Base-by-base conservation (phyloP, 208 protist species). In the Crithidia expoeki region DNA sequence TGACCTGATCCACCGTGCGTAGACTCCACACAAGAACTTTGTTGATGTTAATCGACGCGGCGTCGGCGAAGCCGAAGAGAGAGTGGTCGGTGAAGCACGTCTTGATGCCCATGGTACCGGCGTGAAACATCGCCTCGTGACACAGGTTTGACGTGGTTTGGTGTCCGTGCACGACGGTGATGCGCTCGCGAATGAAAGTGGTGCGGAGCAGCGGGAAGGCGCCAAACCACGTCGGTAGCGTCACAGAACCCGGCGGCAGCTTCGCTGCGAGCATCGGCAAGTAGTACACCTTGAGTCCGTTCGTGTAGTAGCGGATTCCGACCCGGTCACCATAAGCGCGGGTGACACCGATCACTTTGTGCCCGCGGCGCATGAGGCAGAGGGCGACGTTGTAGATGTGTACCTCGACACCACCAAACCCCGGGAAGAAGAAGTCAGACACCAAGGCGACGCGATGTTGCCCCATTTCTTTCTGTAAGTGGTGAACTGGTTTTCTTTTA, bases 251-350 rank as follows among this genome's bases (percentile, higher is more conserved):
- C 2, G 83, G 92, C 7, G 94, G 88, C 9, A 96, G 85, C 59
- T 96, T 92, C 19, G 97, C 89, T 27, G 92, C 87, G 28, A 97
- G 73, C 30, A 98, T 74, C 2, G 98, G 98, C 21, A 99, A 76
- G 80, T 99, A 99, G 80, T 99, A 99, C 34, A 99, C 98, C 86
- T 99, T 99, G 36, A 99, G 76, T 11, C 98, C 98, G 66, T 95
- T 98, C 0, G 95, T 97, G 62, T 99, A 85, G 70, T 98, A 98
- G 4, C 98, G 81, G 6, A 99, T 88, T n/a, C 98, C 98, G 30
- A 92, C 85, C 30, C 94, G 81, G 30, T 98, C 83, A 47, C 88
- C 96, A 77, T 99, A 99, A 17, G 89, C 85, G 63, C 98, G 86
- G 16, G 98, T 99, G 34, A 99, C 86, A 23, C 99, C 90, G 38